A percentile compares a stretch with the other conserved stretches of the same genome.
Evolutionary conservation across 768 basidiomycete species (phyloP).

Genomic region (Tylopilus subfusipes): DNA sequence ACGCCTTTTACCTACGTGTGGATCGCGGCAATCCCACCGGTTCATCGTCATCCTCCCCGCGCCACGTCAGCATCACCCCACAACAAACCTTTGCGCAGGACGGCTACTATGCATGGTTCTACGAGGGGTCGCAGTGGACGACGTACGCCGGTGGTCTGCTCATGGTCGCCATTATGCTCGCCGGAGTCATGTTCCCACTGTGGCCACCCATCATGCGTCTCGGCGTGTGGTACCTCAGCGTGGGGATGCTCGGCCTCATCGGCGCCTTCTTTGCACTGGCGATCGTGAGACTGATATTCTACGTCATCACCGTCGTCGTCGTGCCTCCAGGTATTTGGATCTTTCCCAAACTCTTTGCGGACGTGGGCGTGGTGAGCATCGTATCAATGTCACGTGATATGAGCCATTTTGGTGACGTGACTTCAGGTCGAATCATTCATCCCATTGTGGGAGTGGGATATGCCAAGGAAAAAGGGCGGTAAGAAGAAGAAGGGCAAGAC

Average conservation of each 20-base stretch:
- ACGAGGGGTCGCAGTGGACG: slow-evolving; percentile 90
- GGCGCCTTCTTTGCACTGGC: slow-evolving; percentile 89
- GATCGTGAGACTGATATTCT: slow-evolving; percentile 88
- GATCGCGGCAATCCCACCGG: slow-evolving; percentile 57
- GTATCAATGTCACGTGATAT: neutral
- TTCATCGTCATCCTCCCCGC: slow-evolving; percentile 64
- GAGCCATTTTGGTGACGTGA: neutral
- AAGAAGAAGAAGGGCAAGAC: slow-evolving; percentile 62
- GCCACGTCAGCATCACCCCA: slow-evolving; percentile 67
- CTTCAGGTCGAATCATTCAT: slow-evolving; percentile 95
- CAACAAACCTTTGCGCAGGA: slow-evolving; percentile 76
- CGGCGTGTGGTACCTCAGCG: slow-evolving; percentile 94
- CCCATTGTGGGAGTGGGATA: slow-evolving; percentile 95
- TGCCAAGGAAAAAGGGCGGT: slow-evolving; percentile 64
- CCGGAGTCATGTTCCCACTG: slow-evolving; percentile 97
- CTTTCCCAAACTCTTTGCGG: slow-evolving; percentile 96
- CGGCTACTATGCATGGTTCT: slow-evolving; percentile 96
- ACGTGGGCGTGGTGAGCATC: slow-evolving; percentile 91
- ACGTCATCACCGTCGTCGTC: slow-evolving; percentile 84
- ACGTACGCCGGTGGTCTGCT: slow-evolving; percentile 86
- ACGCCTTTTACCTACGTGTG: slow-evolving; percentile 90
- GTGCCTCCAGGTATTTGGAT: slow-evolving; percentile 96
- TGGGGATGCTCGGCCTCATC: slow-evolving; percentile 82
- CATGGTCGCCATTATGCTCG: slow-evolving; percentile 93
- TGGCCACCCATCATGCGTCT: slow-evolving; percentile 93